Evolutionary conservation across 2,329 filamentous ascomycete species (phyloP).

Genomic region (Seiridium cupressi): DNA sequence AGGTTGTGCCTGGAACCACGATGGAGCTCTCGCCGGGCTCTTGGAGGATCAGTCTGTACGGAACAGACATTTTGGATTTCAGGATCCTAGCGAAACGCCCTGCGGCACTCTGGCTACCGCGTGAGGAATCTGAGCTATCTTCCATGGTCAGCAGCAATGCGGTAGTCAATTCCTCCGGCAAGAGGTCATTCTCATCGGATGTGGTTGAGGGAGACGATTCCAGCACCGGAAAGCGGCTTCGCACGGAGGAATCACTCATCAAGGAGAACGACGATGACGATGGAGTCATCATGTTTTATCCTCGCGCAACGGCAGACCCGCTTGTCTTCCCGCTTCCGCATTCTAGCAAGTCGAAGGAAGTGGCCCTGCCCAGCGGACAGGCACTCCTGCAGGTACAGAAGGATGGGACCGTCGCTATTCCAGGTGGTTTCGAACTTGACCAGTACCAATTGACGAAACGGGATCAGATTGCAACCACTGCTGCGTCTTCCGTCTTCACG

Average conservation of each 20-base stretch:
- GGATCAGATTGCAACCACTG: conserved; percentile 54
- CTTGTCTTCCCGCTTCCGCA: conserved; percentile 52
- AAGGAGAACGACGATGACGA: conserved; percentile 32
- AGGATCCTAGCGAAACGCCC: conserved; percentile 55
- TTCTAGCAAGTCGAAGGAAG: conserved; percentile 43
- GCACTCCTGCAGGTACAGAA: conserved; percentile 49
- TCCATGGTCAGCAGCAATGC: conserved; percentile 28
- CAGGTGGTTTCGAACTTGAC: conserved; percentile 49
- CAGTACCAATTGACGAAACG: conserved; percentile 54
- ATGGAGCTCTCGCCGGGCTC: conserved; percentile 52
- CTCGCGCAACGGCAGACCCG: conserved; percentile 47
- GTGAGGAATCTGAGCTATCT: conserved; percentile 23
- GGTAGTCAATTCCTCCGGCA: conserved; percentile 44
- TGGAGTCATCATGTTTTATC: conserved; percentile 51
- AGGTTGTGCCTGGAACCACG: conserved; percentile 41
- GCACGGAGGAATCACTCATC: conserved; percentile 26
- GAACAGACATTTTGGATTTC: conserved; percentile 54
- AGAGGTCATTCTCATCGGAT: conserved; percentile 47
- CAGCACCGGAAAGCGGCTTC: conserved; percentile 40
- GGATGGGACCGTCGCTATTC: conserved; percentile 47
- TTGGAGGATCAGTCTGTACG: conserved; percentile 53
- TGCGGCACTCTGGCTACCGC: conserved; percentile 34
- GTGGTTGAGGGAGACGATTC: conserved; percentile 32
- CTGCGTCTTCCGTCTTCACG: conserved; percentile 55
- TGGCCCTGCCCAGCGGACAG: conserved; percentile 44